Percentiles rank a stretch among this genome's conserved stretches.
These are phyloP conservation scores for Pythium aristosporum DNA, from an alignment of 352 stramenopile genomes.

Conservation along the genomic window DNA sequence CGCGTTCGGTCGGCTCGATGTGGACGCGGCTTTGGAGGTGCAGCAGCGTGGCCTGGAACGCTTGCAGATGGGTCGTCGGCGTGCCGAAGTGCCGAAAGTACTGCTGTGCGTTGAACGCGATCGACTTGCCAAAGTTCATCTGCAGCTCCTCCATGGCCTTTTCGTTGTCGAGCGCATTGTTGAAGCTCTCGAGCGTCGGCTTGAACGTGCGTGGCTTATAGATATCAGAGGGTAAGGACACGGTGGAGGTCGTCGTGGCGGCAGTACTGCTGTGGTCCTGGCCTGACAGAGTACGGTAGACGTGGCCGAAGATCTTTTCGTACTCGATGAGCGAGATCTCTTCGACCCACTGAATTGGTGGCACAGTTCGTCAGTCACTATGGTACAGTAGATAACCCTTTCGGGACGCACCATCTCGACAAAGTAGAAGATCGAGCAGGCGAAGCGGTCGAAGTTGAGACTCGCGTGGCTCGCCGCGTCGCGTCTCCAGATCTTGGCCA, in stretches of 20 bases:
- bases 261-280: conserved; percentile 3
- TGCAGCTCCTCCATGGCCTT: conserved; percentile 32
- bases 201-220: conserved; percentile 23
- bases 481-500: conserved; percentile 50
- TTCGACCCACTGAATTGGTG: conserved; percentile 36
- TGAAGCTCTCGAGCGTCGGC: conserved; percentile 38
- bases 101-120: conserved; percentile 35
- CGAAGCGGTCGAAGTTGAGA: conserved; percentile 55
- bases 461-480: conserved; percentile 34
- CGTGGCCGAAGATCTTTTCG: conserved; percentile 36
- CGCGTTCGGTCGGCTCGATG: conserved; percentile 13
- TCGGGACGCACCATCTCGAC: conserved; percentile 42
- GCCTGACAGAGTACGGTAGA: conserved; percentile 28
- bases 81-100: conserved; percentile 37
- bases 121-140: conserved; percentile 43
- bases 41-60: conserved; percentile 26
- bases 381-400: background rate
- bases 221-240: background rate
- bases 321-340: conserved; percentile 38
- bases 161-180: conserved; percentile 33
- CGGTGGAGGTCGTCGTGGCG: background rate
- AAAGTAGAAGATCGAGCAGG: conserved; percentile 60
- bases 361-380: background rate
- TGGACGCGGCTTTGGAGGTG: conserved; percentile 24
- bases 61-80: conserved; percentile 22